Percentiles rank a stretch among this genome's conserved stretches.
These are phyloP conservation scores for Albizia julibrissin DNA, from an alignment of 306 rosid genomes.

Conservation along the genomic window DNA sequence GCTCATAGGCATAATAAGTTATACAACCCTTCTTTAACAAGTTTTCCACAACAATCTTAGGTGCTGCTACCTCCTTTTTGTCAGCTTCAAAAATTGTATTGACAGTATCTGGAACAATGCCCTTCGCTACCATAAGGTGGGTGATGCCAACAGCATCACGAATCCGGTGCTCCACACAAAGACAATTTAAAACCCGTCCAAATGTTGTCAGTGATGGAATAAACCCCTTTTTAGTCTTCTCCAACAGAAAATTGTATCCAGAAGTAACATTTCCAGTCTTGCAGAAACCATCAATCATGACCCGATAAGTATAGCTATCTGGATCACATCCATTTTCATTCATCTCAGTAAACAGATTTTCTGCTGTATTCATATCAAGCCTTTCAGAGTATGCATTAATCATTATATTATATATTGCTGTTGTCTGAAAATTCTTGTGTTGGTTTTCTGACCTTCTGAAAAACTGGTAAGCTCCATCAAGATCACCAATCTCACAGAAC, in stretches of 20 bases:
- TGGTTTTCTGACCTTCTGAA: slow-evolving; percentile 52
- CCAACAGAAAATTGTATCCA: slow-evolving; percentile 62
- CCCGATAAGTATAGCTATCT: slow-evolving; percentile 72
- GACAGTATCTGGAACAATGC: slow-evolving; percentile 75
- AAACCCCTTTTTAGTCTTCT: slow-evolving; percentile 62
- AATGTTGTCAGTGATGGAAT: slow-evolving; percentile 69
- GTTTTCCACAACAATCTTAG: slow-evolving; percentile 88
- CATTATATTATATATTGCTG: slow-evolving; percentile 75
- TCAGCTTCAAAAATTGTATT: slow-evolving; percentile 77
- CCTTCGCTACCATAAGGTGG: slow-evolving; percentile 74
- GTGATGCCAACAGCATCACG: slow-evolving; percentile 74
- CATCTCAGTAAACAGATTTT: slow-evolving; percentile 68
- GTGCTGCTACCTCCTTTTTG: slow-evolving; percentile 82
- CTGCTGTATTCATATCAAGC: slow-evolving; percentile 58
- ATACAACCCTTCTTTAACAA: slow-evolving; percentile 79
- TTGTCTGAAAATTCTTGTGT: slow-evolving; percentile 53
- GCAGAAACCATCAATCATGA: slow-evolving; percentile 85
- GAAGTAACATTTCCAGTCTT: slow-evolving; percentile 61
- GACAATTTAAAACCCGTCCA: slow-evolving; percentile 81
- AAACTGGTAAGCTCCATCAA: slow-evolving; percentile 70
- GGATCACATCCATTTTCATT: slow-evolving; percentile 50
- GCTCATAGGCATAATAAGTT: slow-evolving; percentile 77
- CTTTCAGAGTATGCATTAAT: slow-evolving; percentile 67
- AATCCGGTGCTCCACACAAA: slow-evolving; percentile 63
- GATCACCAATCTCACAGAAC: slow-evolving; percentile 62